Base-by-base conservation (phyloP, 1,284 basidiomycete species). In the Rhodotorula mucilaginosa region DNA sequence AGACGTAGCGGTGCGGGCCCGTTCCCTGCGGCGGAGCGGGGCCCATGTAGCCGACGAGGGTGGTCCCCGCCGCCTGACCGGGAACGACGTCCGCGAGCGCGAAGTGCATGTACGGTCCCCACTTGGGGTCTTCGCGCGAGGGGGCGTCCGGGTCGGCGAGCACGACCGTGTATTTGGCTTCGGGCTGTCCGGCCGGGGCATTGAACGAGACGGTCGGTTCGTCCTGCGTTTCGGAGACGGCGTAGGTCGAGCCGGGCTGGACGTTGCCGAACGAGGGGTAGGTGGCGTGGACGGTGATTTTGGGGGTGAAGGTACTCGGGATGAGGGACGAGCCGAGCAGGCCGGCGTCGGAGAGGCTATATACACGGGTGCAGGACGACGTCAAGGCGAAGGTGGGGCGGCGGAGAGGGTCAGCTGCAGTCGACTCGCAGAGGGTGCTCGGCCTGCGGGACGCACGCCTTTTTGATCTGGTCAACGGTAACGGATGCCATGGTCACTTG, bases 141-240 rank as follows among this genome's bases (percentile, higher is more conserved):
- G 64, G 64, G 3, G 64, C 64, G 31, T 65, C 64, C 16, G 64
- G 64, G 64, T 65, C 64, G 47, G 56, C 64, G 46, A 65, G 23
- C 23, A 65, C 56, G 64, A 65, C 5, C 23, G 64, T 65, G 64
- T 49, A 65, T 31, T 58, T 58, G 31, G 31, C n/a, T 21, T 65
- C 64, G 26, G 39, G 39, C 2, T 15, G 10, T 6, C 64, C 64
- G 7, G 56, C 19, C 6, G 64, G 47, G 1, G 56, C 56, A 23
- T 58, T 49, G 56, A 65, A 65, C 64, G 64, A 65, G 47, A 65
- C 29, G 47, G 47, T 44, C 31, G 64, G 64, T 48, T 65, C 64
- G 57, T 31, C 56, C 56, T 65, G 64, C 5, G 64, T 65, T 21
- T 49, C 31, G 47, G 34, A 56, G 48, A 65, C 31, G 23, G 64